These are phyloP conservation scores for Helichrysum umbraculigerum DNA, from an alignment of 129 eudicot genomes.

Conservation along the genomic window DNA sequence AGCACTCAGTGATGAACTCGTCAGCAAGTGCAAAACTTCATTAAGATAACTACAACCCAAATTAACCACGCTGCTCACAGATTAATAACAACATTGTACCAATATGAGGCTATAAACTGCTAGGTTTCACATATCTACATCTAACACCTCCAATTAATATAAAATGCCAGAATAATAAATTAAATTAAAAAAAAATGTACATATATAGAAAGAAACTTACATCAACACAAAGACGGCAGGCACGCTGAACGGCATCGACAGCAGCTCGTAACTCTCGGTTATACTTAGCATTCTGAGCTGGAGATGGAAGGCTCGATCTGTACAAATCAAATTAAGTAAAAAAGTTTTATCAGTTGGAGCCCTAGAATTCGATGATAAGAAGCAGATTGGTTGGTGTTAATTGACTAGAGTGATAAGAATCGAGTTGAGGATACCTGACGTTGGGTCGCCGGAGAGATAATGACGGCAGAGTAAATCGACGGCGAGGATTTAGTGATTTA, in stretches of 20 bases:
- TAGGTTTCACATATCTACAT: neutral
- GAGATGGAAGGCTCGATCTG: constrained; percentile 72
- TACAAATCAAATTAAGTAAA: constrained; percentile 10
- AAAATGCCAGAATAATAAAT: neutral
- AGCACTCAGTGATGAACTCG: too few species aligned
- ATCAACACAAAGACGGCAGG: constrained; percentile 83
- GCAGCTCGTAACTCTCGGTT: constrained; percentile 72
- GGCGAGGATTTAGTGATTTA: too few species aligned
- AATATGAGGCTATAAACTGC: too few species aligned
- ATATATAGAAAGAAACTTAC: constrained; percentile 30
- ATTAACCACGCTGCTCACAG: too few species aligned
- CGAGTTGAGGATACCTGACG: constrained; percentile 42
- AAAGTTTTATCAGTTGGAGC: constrained; percentile 1
- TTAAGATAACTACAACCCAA: too few species aligned
- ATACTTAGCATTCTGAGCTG: constrained; percentile 65
- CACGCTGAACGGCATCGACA: constrained; percentile 74
- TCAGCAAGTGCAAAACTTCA: too few species aligned
- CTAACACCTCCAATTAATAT: neutral
- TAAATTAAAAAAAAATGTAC: constrained; percentile 1
- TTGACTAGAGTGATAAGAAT: neutral
- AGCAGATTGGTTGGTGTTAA: constrained; percentile 1
- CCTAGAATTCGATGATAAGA: constrained; percentile 27
- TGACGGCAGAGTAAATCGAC: constrained; percentile 11
- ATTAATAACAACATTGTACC: too few species aligned
- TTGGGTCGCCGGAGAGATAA: constrained; percentile 37